Conservation (phyloP, 2,329 filamentous ascomycete genomes). For the Trichoderma oligosporum region DNA sequence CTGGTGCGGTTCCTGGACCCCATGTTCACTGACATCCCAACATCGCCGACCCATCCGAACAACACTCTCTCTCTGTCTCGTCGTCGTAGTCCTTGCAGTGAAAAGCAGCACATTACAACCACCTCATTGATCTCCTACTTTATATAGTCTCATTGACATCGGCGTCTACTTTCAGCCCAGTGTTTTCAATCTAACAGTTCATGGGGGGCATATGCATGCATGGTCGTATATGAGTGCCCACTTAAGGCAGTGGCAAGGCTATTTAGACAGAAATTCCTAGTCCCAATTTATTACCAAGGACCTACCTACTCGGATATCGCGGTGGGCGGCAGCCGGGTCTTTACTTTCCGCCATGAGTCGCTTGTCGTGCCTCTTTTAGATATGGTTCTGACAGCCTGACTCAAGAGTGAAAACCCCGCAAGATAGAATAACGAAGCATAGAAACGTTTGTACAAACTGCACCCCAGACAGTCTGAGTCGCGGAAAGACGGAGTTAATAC, state of each 20-base stretch:
- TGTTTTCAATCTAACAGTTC: not conserved
- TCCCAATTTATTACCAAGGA: not conserved
- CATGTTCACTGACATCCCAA: conserved; percentile 8
- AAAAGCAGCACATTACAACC: not conserved
- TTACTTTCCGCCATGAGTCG: conserved; percentile 10
- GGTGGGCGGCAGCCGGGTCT: conserved; percentile 11
- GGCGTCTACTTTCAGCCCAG: conserved; percentile 5
- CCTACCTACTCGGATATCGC: conserved; percentile 12
- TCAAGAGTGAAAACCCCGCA: conserved; percentile 8
- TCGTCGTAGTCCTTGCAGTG: not conserved
- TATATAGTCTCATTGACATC: not conserved
- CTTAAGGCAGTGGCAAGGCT: not conserved
- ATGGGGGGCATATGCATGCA: not conserved
- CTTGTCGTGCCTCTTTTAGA: conserved; percentile 17
- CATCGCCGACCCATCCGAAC: conserved; percentile 16
- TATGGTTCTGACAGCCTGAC: conserved; percentile 18
- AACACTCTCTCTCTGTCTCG: not conserved
- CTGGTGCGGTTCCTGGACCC: conserved; percentile 12
- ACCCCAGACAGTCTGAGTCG: conserved; percentile 4
- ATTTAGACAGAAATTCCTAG: not conserved
- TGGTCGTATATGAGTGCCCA: not conserved
- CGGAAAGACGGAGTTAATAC: no score
- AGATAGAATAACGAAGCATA: not conserved
- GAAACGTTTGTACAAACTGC: not conserved
- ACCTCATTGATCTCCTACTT: not conserved